Conservation (phyloP, 1,139 yeast species). For the Saccharomyces hybrid region DNA sequence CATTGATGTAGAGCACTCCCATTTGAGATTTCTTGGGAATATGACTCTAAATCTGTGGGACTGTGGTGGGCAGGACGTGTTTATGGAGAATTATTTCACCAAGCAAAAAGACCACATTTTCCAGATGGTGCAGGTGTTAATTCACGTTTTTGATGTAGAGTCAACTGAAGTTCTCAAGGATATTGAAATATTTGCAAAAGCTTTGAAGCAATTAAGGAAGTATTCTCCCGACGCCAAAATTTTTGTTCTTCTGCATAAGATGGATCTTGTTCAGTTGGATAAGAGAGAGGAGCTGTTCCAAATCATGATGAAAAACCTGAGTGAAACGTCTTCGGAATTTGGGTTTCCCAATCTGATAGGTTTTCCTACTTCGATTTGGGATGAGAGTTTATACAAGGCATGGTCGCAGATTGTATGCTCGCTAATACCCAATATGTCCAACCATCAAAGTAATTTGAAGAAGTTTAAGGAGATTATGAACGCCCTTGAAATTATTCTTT, state of each 20-base stretch:
- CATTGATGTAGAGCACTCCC: constrained; percentile 95
- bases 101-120: constrained; percentile 86
- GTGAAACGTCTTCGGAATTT: constrained; percentile 68
- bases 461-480: constrained; percentile 69
- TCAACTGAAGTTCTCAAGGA: constrained; percentile 88
- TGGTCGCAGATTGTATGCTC: constrained; percentile 97
- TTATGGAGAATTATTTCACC: constrained; percentile 88
- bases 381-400: constrained; percentile 89
- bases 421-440: constrained; percentile 81
- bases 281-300: constrained; percentile 77
- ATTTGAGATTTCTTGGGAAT: constrained; percentile 82
- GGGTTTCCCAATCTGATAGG: constrained; percentile 71
- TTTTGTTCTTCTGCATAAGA: constrained; percentile 85
- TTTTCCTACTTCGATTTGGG: constrained; percentile 96
- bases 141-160: constrained; percentile 95
- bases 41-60: constrained; percentile 97
- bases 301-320: constrained; percentile 76
- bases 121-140: constrained; percentile 93
- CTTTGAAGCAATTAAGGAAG: constrained; percentile 72
- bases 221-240: constrained; percentile 89
- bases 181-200: constrained; percentile 82
- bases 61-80: constrained; percentile 97
- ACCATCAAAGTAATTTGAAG: constrained; percentile 68
- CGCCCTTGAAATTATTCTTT: constrained; percentile 85
- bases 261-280: constrained; percentile 89